Base-by-base conservation (phyloP, 2,329 filamentous ascomycete species). In the Esteya vermicola region DNA sequence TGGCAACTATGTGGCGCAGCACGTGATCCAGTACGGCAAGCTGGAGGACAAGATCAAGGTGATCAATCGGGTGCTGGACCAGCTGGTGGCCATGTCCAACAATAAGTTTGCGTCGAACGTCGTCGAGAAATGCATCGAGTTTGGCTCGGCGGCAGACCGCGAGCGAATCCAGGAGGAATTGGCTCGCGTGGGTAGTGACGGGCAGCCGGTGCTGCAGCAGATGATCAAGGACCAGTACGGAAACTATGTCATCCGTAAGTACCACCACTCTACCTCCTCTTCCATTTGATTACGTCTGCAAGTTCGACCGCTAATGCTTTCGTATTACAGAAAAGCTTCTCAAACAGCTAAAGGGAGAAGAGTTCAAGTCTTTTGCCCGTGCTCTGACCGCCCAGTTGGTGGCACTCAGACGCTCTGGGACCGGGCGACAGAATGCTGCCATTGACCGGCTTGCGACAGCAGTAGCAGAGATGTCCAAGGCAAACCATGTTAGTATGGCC, bases 31-130 rank as follows among this genome's bases (percentile, higher is more conserved):
- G 44, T 75, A 85, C 47, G 88, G 88, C 20, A 70, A 78, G 38
- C 67, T 72, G 4, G 75, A 80, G 41, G 85, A 95, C 52, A 75
- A 78, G 18, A 67, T 69, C 13, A 75, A 68, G 50, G 80, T 95
- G 51, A 81, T 94, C 41, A 61, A 69, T 21, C 65, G 85, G 35
- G 80, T 96, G 47, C 78, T 79, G 47, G 66, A 68, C 12, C 74
- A 85, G 42, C 64, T 94, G 3, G 60, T 94, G 30, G 62, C 64
- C 2, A 78, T 85, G 50, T 94, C 86, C 21, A 94, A 86, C 64
- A 85, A 96, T 64, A 98, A 98, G 57, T 93, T 85, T 53, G 89
- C 91, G 1, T 95, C 88, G 53, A 96, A 98, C 51, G 89, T 98
- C 3, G 89, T 98, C 1, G 91, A 98, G 60, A 89, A 85, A 59